phyloP scores from a whole-genome alignment of 2,329 filamentous ascomycete genomes.

The Dothiorella sarmentorum region DNA sequence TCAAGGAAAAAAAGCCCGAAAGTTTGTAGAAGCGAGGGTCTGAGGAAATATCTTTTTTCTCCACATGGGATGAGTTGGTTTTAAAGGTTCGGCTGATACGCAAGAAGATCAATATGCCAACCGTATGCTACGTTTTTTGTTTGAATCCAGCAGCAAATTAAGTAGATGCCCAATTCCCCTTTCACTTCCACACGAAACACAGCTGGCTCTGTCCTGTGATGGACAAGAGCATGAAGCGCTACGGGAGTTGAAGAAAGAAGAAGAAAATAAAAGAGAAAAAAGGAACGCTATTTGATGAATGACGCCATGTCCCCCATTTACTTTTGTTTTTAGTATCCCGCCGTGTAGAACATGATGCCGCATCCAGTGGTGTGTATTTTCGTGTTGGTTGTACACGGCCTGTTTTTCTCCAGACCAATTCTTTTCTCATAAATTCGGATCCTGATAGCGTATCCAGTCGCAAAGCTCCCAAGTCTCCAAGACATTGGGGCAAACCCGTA shows the following conservation, averaged over 20 bases:
- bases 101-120: constrained; percentile 4
- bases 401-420: background rate
- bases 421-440: background rate
- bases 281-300: constrained; percentile 5
- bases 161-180: background rate
- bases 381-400: constrained; percentile 10
- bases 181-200: background rate
- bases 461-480: background rate
- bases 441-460: background rate
- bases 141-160: background rate
- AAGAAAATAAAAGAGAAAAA: background rate
- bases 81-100: too few species aligned
- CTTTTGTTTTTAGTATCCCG: constrained; percentile 5
- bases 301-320: constrained; percentile 5
- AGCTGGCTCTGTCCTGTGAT: background rate
- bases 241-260: background rate
- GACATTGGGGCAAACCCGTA: background rate
- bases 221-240: background rate
- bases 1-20: too few species aligned
- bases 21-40: too few species aligned
- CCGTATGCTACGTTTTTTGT: background rate
- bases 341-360: constrained; percentile 9
- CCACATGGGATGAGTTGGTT: too few species aligned
- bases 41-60: too few species aligned
- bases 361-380: constrained; percentile 2